Evolutionary conservation across 164 flowering plant genomes (phyloP).

Genomic region (Magnolia changhungtana): DNA sequence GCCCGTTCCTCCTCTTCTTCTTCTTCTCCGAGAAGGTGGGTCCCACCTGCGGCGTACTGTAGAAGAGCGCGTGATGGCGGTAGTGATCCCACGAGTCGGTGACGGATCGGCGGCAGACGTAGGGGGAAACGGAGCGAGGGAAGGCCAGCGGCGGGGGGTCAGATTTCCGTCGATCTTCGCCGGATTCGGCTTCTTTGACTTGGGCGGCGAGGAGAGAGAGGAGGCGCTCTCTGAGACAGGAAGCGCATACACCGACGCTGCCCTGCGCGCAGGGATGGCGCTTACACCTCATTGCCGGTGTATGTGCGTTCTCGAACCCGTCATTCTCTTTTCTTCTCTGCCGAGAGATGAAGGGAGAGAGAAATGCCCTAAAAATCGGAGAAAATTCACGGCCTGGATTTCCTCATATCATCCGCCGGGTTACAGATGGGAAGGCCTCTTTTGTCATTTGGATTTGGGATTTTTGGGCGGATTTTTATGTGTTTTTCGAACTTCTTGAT

Average conservation of each 20-base stretch:
- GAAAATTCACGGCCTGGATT: background rate
- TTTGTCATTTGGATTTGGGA: background rate
- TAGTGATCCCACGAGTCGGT: constrained; percentile 3
- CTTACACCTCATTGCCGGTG: constrained; percentile 16
- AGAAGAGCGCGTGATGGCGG: constrained; percentile 29
- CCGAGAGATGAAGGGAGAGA: no score
- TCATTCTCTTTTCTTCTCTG: background rate
- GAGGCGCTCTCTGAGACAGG: constrained; percentile 12
- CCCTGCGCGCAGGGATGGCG: constrained; percentile 10
- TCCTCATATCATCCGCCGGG: background rate
- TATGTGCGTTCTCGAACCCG: background rate
- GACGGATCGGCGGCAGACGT: constrained; percentile 42
- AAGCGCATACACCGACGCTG: constrained; percentile 10
- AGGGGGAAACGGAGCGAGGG: constrained; percentile 88
- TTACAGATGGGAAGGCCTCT: background rate
- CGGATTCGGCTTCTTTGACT: background rate
- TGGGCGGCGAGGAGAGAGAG: constrained; percentile 3
- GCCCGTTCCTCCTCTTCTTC: constrained; percentile 1
- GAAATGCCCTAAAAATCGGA: background rate
- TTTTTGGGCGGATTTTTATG: background rate
- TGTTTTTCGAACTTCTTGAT: background rate
- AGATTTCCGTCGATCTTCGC: background rate
- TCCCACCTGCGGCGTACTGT: constrained; percentile 71
- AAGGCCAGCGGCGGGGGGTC: constrained; percentile 32
- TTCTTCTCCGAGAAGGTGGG: constrained; percentile 20